phyloP scores from a whole-genome alignment of 225 moss, liverwort and hornwort species.

The Anthoceros angustus region DNA sequence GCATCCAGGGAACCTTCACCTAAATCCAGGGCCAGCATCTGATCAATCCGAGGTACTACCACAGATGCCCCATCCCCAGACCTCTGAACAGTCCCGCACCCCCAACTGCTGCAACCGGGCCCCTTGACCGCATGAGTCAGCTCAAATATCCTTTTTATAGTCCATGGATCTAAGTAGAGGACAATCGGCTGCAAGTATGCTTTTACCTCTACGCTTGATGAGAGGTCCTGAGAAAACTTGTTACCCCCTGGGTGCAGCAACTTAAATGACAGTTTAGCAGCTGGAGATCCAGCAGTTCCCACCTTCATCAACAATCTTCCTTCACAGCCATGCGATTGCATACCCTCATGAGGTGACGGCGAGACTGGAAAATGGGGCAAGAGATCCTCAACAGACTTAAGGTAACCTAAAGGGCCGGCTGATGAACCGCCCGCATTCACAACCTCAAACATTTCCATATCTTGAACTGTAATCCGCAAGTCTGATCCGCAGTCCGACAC shows the following conservation, averaged over 20 bases:
- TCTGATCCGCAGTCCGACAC: slow-evolving; percentile 62
- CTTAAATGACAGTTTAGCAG: slow-evolving; percentile 37
- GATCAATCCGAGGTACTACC: no score
- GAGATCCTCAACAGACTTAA: slow-evolving; percentile 9
- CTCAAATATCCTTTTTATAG: slow-evolving; percentile 41
- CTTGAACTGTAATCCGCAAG: slow-evolving; percentile 40
- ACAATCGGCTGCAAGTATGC: slow-evolving; percentile 50
- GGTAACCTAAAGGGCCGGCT: not conserved
- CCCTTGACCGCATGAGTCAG: slow-evolving; percentile 24
- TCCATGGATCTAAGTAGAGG: slow-evolving; percentile 59
- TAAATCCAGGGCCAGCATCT: no score
- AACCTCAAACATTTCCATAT: slow-evolving; percentile 56
- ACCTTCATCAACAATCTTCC: slow-evolving; percentile 45
- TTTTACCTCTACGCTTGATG: slow-evolving; percentile 30
- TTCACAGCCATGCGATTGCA: slow-evolving; percentile 11
- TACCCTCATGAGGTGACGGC: slow-evolving; percentile 18
- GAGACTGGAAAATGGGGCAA: slow-evolving; percentile 43
- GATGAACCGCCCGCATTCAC: slow-evolving; percentile 13
- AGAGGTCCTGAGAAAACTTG: slow-evolving; percentile 17
- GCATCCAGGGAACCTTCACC: no score
- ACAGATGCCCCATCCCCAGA: not conserved
- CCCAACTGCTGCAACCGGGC: not conserved
- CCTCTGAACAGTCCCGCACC: not conserved
- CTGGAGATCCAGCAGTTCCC: slow-evolving; percentile 26
- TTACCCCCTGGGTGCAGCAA: slow-evolving; percentile 14